Evolutionary conservation across 2,329 filamentous ascomycete species (phyloP).

Genomic region (Scedosporium minutisporum): DNA sequence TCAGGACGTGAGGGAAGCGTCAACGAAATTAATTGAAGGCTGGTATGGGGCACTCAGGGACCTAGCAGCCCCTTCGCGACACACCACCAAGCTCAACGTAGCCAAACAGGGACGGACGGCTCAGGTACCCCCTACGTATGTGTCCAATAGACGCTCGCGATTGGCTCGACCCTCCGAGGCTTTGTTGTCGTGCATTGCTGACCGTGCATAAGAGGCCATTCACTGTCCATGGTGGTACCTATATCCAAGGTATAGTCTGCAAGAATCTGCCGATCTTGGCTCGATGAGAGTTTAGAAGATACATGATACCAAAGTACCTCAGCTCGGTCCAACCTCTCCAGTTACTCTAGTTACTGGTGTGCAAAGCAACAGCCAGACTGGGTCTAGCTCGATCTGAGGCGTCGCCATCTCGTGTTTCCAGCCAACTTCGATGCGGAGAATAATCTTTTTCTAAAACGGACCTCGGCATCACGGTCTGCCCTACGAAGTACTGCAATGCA

Average conservation of each 20-base stretch:
- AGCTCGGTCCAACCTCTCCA: not conserved
- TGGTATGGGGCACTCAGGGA: not conserved
- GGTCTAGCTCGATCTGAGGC: not conserved
- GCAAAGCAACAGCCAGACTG: not conserved
- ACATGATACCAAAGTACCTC: not conserved
- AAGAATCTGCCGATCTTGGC: not conserved
- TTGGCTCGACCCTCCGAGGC: slow-evolving; percentile 2
- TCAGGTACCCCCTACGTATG: not conserved
- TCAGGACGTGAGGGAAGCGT: not conserved
- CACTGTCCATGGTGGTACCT: not conserved
- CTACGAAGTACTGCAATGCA: too few species aligned
- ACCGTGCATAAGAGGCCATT: not conserved
- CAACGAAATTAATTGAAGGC: slow-evolving; percentile 1
- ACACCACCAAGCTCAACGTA: not conserved
- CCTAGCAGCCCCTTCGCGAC: not conserved
- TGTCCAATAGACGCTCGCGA: not conserved
- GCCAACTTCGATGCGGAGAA: not conserved
- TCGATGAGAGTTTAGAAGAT: not conserved
- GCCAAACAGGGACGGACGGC: not conserved
- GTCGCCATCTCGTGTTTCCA: not conserved
- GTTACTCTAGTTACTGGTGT: not conserved
- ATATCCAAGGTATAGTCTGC: not conserved
- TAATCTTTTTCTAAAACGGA: too few species aligned
- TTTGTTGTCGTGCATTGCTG: slow-evolving; percentile 4
- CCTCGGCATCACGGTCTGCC: too few species aligned